Percentiles rank a stretch among this genome's conserved stretches.
These are phyloP conservation scores for Aspergillus egyptiacus DNA, from an alignment of 495 filamentous ascomycete species.

Conservation along the genomic window DNA sequence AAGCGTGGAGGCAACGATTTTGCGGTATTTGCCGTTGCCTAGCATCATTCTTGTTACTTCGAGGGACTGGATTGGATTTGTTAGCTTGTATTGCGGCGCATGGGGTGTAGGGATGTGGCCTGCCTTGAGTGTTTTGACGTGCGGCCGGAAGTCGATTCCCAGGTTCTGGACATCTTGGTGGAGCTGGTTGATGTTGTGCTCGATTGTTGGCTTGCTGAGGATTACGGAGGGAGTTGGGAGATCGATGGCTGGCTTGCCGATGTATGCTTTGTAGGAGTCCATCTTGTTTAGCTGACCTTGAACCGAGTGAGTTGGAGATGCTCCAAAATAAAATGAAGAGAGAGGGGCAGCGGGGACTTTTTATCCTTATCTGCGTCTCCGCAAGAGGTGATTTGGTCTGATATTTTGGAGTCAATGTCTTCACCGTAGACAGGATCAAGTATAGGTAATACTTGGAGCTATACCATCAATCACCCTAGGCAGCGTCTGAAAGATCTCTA, in stretches of 20 bases:
- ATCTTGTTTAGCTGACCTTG: slow-evolving; percentile 11
- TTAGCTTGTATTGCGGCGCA: background rate
- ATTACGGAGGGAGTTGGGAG: slow-evolving; percentile 30
- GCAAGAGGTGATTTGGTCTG: background rate
- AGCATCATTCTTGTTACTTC: slow-evolving; percentile 34
- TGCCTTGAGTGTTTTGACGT: slow-evolving; percentile 38
- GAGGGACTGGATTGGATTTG: slow-evolving; percentile 17
- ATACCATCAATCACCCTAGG: too few species aligned
- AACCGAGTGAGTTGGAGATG: background rate
- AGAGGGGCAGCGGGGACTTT: slow-evolving; percentile 3
- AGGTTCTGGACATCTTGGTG: slow-evolving; percentile 28
- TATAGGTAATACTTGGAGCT: too few species aligned
- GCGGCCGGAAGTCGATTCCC: slow-evolving; percentile 29
- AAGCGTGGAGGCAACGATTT: slow-evolving; percentile 31
- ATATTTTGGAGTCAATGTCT: too few species aligned
- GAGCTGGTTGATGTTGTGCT: slow-evolving; percentile 25
- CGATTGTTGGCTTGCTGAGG: slow-evolving; percentile 28
- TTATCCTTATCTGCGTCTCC: slow-evolving; percentile 5
- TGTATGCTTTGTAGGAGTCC: slow-evolving; percentile 26
- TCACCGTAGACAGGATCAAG: too few species aligned
- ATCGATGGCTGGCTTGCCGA: slow-evolving; percentile 22
- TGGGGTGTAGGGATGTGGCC: background rate
- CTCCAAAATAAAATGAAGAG: too few species aligned
- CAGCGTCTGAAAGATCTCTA: too few species aligned
- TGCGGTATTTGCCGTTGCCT: slow-evolving; percentile 24